Conservation (phyloP, 495 filamentous ascomycete genomes). For the Talaromyces ruber region DNA sequence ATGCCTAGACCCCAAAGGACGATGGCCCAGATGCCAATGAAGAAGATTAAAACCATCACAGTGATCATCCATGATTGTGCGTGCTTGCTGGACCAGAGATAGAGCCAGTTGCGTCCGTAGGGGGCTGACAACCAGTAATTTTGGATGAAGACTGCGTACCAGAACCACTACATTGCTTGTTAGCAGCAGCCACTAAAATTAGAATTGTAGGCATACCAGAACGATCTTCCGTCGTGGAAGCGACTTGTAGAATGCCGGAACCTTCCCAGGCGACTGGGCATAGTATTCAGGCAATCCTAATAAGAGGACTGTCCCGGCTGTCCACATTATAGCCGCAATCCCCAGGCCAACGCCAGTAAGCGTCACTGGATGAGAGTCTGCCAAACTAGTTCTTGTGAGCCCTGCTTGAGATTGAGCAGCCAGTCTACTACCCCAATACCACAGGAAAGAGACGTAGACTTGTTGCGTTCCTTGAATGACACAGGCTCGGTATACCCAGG, state of each 20-base stretch:
- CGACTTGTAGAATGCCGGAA: slow-evolving; percentile 25
- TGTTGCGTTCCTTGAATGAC: slow-evolving; percentile 57
- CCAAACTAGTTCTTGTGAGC: slow-evolving; percentile 7
- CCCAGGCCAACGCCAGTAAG: slow-evolving; percentile 45
- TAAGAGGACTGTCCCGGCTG: slow-evolving; percentile 43
- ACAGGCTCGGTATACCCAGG: slow-evolving; percentile 58
- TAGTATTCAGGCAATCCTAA: slow-evolving; percentile 58
- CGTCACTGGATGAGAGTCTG: slow-evolving; percentile 21
- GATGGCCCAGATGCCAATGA: slow-evolving; percentile 46
- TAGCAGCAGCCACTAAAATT: neutral
- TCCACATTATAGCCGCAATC: slow-evolving; percentile 45
- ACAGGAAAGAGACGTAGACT: slow-evolving; percentile 53
- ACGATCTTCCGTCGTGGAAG: slow-evolving; percentile 51
- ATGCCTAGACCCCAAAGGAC: slow-evolving; percentile 38
- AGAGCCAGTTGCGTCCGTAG: slow-evolving; percentile 56
- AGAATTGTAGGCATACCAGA: slow-evolving; percentile 16
- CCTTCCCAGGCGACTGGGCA: slow-evolving; percentile 25
- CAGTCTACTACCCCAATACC: slow-evolving; percentile 53
- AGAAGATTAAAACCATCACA: slow-evolving; percentile 48
- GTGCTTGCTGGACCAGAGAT: slow-evolving; percentile 46
- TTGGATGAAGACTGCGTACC: slow-evolving; percentile 48
- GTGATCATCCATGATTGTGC: slow-evolving; percentile 44
- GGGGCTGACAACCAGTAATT: slow-evolving; percentile 58
- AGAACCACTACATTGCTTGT: slow-evolving; percentile 12
- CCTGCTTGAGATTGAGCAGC: slow-evolving; percentile 18